Base-by-base conservation (phyloP, 257 asterid species). In the Parsonsia alboflavescens region DNA sequence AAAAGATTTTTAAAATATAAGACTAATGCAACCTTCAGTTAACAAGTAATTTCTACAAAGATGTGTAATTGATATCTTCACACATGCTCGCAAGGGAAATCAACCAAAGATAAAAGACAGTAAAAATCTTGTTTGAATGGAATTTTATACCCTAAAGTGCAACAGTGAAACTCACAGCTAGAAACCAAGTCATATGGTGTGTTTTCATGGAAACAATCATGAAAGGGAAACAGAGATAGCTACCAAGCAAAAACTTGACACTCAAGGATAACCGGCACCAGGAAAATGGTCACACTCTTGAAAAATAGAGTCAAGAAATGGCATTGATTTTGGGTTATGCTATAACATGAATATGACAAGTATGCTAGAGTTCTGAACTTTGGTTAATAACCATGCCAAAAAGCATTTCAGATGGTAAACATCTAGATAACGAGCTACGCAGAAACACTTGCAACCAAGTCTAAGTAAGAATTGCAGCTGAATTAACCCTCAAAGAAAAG, bases 391-490 rank as follows among this genome's bases (percentile, higher is more conserved):
- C n/a, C n/a, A n/a, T n/a, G n/a, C n/a, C n/a, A n/a, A n/a, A n/a
- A n/a, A 57, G 64, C 16, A n/a, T 21, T 33, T n/a, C 64, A 57
- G 10, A 59, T 26, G 66, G 42, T 59, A 59, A 13, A 22, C 6
- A 24, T 24, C 15, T 22, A 0, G 16, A 58, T 10, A 9, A 58
- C 6, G 6, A 26, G 66, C 15, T 28, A 26, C 4, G 15, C 65
- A 10, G 36, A 4, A 58, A 9, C 65, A 58, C 10, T 10, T 59
- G 26, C 66, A 2, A 59, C 42, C 10, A 59, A 11, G 64, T 16
- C 30, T 24, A 26, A n/a, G 5, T 36, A 39, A 48, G 42, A 84
- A 93, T 97, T 94, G 91, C 97, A 77, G 86, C 71, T 75, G 90
- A 93, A 36, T 0, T 7, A 7, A 41, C 46, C 49, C 68, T 10